Evolutionary conservation across 2,329 filamentous ascomycete genomes (phyloP).

Genomic region (Macroventuria anomochaeta): DNA sequence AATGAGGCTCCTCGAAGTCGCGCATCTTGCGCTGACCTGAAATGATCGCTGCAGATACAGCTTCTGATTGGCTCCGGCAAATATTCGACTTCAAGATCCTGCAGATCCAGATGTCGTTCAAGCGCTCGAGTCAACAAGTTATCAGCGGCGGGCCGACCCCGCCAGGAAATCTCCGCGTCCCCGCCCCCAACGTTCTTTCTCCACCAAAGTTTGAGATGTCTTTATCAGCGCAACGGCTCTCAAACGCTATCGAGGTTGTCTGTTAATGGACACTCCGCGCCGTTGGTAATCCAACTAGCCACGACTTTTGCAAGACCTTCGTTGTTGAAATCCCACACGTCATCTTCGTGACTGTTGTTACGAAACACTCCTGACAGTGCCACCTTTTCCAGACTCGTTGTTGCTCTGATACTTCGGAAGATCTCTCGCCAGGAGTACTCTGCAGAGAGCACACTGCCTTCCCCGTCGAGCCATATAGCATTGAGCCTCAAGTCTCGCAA

Average conservation of each 20-base stretch:
- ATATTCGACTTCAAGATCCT: background rate
- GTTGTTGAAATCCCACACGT: slow-evolving; percentile 2
- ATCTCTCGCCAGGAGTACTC: background rate
- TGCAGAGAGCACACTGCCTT: background rate
- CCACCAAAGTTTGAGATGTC: no score
- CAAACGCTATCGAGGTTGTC: background rate
- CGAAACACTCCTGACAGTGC: background rate
- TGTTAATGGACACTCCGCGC: background rate
- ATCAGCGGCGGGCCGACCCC: background rate
- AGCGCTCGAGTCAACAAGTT: no score
- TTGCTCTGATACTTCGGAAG: background rate
- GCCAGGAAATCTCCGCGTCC: background rate
- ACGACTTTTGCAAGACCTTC: background rate
- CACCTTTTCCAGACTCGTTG: background rate
- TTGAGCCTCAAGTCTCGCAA: slow-evolving; percentile 19
- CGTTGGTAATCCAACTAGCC: background rate
- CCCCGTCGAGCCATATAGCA: background rate
- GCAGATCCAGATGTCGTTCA: background rate
- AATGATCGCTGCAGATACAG: background rate
- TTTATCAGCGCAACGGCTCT: background rate
- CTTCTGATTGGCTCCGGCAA: background rate
- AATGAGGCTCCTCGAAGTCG: slow-evolving; percentile 21
- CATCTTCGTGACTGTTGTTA: background rate
- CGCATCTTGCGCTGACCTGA: background rate
- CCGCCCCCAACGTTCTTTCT: background rate